Base-by-base conservation (phyloP, 1,284 basidiomycete species). In the Inonotus hispidus region DNA sequence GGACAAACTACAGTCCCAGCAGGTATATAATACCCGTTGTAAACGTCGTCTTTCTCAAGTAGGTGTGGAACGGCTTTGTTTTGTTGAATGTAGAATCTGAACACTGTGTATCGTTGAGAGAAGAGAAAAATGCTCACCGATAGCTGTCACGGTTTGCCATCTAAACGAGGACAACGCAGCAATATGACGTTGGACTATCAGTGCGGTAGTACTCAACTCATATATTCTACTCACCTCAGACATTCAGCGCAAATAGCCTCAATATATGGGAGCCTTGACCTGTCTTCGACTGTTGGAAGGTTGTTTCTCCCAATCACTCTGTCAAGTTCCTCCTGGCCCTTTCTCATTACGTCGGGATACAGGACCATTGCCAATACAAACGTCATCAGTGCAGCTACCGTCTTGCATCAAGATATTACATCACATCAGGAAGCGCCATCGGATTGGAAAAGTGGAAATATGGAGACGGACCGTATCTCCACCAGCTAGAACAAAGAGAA, bases 1-100 rank as follows among this genome's bases (percentile, higher is more conserved):
- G 68, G 60, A 35, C 71, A 66, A 7, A 72, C 65, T 21, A 64
- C 50, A 4, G 69, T 65, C 0, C 68, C 69, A 32, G 67, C 67
- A 1, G 70, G 59, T 7, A 61, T 47, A 45, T 25, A 61, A 19
- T 61, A 56, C 10, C 53, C 54, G 13, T 35, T 37, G 46, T 29
- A 61, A 14, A 47, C 49, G 32, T 61, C 49, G 23, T 61, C 59
- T 13, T 49, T 27, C 11, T 54, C 45, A 3, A 35, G 11, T 7
- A 54, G 8, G 46, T 56, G 57, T 4, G 50, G 47, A 7, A 52
- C 23, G n/a, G 38, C 50, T 43, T 43, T n/a, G n/a, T n/a, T n/a
- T n/a, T n/a, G n/a, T n/a, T n/a, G n/a, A n/a, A n/a, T n/a, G n/a
- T n/a, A n/a, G n/a, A n/a, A n/a, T n/a, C n/a, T n/a, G n/a, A n/a